Evolutionary conservation across 73 alveolate species (phyloP).

Genomic region (Tetrahymena malaccensis): DNA sequence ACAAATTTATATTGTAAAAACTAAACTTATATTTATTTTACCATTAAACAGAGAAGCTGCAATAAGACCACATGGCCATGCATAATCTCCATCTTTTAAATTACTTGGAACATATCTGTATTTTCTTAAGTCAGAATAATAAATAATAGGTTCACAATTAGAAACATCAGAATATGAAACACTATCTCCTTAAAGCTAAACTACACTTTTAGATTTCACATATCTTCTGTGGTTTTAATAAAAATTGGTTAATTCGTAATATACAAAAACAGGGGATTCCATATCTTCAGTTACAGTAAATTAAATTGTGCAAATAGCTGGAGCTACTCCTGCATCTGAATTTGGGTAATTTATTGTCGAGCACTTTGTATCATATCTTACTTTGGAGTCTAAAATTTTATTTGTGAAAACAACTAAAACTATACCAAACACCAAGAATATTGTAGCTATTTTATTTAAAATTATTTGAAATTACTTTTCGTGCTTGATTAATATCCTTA

Average conservation of each 20-base stretch:
- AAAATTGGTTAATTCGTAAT: slow-evolving; percentile 68
- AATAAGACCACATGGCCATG: slow-evolving; percentile 83
- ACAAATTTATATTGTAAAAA: too few species aligned
- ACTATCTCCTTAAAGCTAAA: slow-evolving; percentile 61
- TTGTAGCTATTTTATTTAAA: not conserved
- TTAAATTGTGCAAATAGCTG: not conserved
- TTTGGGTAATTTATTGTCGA: not conserved
- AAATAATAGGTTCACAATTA: slow-evolving; percentile 60
- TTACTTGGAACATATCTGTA: slow-evolving; percentile 8
- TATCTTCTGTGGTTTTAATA: slow-evolving; percentile 79
- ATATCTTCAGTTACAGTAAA: slow-evolving; percentile 19
- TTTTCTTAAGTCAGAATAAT: slow-evolving; percentile 48
- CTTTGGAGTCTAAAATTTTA: not conserved
- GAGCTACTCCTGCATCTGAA: not conserved
- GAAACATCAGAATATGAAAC: slow-evolving; percentile 41
- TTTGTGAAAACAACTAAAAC: not conserved
- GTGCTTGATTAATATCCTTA: not conserved
- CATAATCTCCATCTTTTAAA: slow-evolving; percentile 39
- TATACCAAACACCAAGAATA: not conserved
- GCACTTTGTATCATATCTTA: not conserved
- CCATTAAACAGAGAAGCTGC: slow-evolving; percentile 75
- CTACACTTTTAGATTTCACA: slow-evolving; percentile 57
- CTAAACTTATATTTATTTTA: slow-evolving; percentile 6
- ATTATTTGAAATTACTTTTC: not conserved
- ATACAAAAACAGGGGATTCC: slow-evolving; percentile 58